Evolutionary conservation across 2,329 filamentous ascomycete species (phyloP).

Genomic region (Venturia pyrina): DNA sequence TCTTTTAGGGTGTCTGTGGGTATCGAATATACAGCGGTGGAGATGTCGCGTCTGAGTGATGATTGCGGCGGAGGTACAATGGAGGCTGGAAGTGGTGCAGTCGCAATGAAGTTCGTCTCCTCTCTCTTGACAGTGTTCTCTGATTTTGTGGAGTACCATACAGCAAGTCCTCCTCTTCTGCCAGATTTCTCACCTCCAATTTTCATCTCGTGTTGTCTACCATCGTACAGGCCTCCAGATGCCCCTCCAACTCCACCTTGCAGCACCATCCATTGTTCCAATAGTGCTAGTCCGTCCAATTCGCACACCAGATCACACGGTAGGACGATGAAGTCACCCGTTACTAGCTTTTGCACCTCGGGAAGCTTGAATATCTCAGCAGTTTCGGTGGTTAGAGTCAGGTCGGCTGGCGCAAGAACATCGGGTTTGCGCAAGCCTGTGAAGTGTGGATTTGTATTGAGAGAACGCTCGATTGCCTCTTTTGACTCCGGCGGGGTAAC

Average conservation of each 20-base stretch:
- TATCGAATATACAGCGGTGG: slow-evolving; percentile 75
- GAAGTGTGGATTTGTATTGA: slow-evolving; percentile 69
- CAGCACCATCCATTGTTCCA: slow-evolving; percentile 88
- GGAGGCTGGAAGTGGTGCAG: slow-evolving; percentile 53
- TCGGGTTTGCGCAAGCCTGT: slow-evolving; percentile 64
- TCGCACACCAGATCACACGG: slow-evolving; percentile 93
- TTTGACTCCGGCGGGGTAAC: slow-evolving; percentile 47
- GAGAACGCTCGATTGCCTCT: slow-evolving; percentile 55
- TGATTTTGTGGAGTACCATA: slow-evolving; percentile 83
- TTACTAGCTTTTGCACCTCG: slow-evolving; percentile 69
- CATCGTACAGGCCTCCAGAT: slow-evolving; percentile 40
- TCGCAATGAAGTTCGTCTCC: slow-evolving; percentile 86
- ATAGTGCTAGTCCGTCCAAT: slow-evolving; percentile 67
- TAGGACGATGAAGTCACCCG: slow-evolving; percentile 77
- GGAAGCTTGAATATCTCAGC: slow-evolving; percentile 78
- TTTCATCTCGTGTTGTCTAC: slow-evolving; percentile 34
- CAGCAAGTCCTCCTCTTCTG: slow-evolving; percentile 68
- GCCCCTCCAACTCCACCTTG: slow-evolving; percentile 57
- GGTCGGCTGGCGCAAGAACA: slow-evolving; percentile 62
- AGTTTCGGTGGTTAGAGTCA: slow-evolving; percentile 79
- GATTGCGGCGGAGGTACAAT: slow-evolving; percentile 50
- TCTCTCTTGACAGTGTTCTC: slow-evolving; percentile 74
- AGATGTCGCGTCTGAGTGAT: slow-evolving; percentile 57
- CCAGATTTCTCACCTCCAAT: slow-evolving; percentile 46
- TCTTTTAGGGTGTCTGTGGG: slow-evolving; percentile 86